Base-by-base conservation (phyloP, 78 protist genomes). In the Ministeria vibrans region DNA sequence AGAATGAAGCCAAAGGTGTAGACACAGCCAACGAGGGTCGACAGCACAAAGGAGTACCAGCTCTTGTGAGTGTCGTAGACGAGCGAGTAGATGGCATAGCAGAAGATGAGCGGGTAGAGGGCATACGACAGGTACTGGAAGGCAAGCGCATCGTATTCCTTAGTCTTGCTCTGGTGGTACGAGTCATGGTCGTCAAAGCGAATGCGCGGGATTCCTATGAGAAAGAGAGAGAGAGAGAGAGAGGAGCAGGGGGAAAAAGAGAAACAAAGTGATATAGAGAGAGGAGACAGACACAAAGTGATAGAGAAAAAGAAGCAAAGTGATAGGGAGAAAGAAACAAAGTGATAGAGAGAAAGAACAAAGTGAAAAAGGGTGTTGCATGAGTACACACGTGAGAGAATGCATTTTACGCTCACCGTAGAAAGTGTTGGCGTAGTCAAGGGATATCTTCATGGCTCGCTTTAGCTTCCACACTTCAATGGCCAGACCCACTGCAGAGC, bases 391-490 rank as follows among this genome's bases (percentile, higher is more conserved):
- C 66, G 66, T 59, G 66, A 18, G 7, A 28, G 42, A 2, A 61
- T n/a, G n/a, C n/a, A n/a, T n/a, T n/a, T n/a, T n/a, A n/a, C n/a
- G n/a, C n/a, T n/a, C n/a, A n/a, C n/a, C n/a, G n/a, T n/a, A n/a
- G n/a, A n/a, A n/a, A n/a, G n/a, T 53, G 45, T 97, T 96, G 69
- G 87, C 86, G 78, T 97, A 83, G 81, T 95, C 95, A 41, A 97
- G 83, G 81, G 95, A 90, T 59, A 94, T 90, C 59, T 91, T 43
- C 51, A 90, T 45, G 77, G 69, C 72, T 28, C 38, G 1, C 3
- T 6, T 4, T 30, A 94, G 34, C 78, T 97, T 97, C 98, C 98
- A 97, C 7, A 83, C 1, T 64, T 95, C 98, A 36, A 97, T 86
- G 30, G 79, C 13, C 25, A 90, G 25, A 30, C 98, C 94, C 32